Evolutionary conservation across 148 eudicot species (phyloP).

Genomic region (Vaccinium vitisidaea): DNA sequence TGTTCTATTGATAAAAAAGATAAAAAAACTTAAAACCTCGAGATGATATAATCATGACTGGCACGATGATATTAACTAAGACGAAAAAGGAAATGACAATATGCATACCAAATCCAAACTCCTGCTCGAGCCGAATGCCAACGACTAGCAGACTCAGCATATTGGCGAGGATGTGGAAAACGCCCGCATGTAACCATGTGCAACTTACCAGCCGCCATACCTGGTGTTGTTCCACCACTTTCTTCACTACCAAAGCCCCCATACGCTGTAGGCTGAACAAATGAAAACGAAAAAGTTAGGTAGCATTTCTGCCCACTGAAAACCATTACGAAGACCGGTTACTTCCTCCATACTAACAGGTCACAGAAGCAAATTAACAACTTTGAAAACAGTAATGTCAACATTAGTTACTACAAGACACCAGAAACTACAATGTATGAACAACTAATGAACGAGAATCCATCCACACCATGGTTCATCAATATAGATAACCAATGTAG

Average conservation of each 20-base stretch:
- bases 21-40: background rate
- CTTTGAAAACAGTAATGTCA: background rate
- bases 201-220: slow-evolving; percentile 67
- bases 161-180: slow-evolving; percentile 70
- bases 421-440: background rate
- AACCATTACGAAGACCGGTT: slow-evolving; percentile 6
- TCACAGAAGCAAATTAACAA: background rate
- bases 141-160: slow-evolving; percentile 75
- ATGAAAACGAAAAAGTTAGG: background rate
- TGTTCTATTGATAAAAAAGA: background rate
- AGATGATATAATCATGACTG: background rate
- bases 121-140: slow-evolving; percentile 83
- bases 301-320: slow-evolving; percentile 6
- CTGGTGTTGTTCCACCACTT: slow-evolving; percentile 50
- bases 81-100: background rate
- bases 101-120: slow-evolving; percentile 79
- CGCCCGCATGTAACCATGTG: slow-evolving; percentile 91
- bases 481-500: background rate
- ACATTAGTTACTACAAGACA: background rate
- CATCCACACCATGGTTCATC: background rate
- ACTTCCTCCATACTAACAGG: background rate
- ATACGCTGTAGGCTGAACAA: slow-evolving; percentile 51
- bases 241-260: slow-evolving; percentile 66
- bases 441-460: background rate
- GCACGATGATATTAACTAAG: background rate